Conservation (phyloP, 1,284 basidiomycete species). For the Xerocomus amazonicus region DNA sequence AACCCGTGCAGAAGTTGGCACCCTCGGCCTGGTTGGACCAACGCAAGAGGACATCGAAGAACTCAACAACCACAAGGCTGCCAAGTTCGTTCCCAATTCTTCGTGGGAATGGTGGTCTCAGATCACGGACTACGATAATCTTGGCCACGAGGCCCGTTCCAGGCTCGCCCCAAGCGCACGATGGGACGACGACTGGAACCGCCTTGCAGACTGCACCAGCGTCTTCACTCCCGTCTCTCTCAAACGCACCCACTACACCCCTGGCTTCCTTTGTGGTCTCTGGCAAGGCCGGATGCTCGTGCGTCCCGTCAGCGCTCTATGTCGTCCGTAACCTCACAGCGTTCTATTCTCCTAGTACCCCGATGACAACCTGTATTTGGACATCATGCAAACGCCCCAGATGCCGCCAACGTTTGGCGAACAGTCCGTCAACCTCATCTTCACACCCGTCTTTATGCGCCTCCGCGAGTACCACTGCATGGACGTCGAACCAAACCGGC, state of each 20-base stretch:
- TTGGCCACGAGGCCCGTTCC: slow-evolving; percentile 23
- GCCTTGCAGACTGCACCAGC: slow-evolving; percentile 49
- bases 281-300: slow-evolving; percentile 62
- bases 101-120: slow-evolving; percentile 37
- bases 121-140: slow-evolving; percentile 34
- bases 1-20: slow-evolving; percentile 41
- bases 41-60: slow-evolving; percentile 61
- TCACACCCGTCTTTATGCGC: slow-evolving; percentile 51
- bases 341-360: slow-evolving; percentile 30
- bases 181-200: slow-evolving; percentile 62
- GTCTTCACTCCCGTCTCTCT: slow-evolving; percentile 37
- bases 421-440: slow-evolving; percentile 34
- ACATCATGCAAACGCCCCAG: slow-evolving; percentile 30
- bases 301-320: slow-evolving; percentile 19
- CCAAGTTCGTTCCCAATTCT: slow-evolving; percentile 25
- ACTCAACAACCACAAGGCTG: slow-evolving; percentile 44
- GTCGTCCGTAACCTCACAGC: slow-evolving; percentile 11
- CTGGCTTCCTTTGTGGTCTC: slow-evolving; percentile 49
- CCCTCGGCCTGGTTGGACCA: slow-evolving; percentile 32
- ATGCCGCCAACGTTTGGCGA: slow-evolving; percentile 38
- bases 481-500: slow-evolving; percentile 33
- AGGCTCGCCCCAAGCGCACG: slow-evolving; percentile 35
- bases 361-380: slow-evolving; percentile 32
- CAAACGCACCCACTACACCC: slow-evolving; percentile 47
- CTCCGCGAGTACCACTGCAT: slow-evolving; percentile 54